phyloP scores from a whole-genome alignment of 805 yeast genomes.

The Clavispora fructus region DNA sequence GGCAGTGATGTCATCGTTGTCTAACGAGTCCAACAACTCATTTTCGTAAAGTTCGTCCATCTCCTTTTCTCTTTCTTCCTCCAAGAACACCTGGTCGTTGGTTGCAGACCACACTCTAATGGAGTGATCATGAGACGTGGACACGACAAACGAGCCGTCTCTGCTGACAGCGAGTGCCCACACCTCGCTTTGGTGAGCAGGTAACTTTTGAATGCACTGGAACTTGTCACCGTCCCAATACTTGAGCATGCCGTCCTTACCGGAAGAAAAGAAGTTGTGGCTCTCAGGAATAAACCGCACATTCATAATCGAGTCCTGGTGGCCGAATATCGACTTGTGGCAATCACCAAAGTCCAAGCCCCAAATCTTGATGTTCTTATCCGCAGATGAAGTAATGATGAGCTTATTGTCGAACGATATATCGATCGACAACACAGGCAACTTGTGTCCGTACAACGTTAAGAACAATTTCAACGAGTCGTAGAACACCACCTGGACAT shows the following conservation, averaged over 20 bases:
- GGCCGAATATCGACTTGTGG: conserved; percentile 94
- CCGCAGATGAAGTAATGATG: conserved; percentile 91
- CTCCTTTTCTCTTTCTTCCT: conserved; percentile 95
- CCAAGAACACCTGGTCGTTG: conserved; percentile 91
- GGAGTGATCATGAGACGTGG: conserved; percentile 91
- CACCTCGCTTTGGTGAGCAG: conserved; percentile 84
- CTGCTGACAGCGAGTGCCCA: conserved; percentile 84
- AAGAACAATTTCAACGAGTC: conserved; percentile 85
- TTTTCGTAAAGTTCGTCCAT: conserved; percentile 87
- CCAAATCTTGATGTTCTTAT: conserved; percentile 96
- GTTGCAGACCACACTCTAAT: conserved; percentile 91
- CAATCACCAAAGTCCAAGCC: conserved; percentile 99
- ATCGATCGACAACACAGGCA: conserved; percentile 91
- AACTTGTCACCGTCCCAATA: conserved; percentile 99
- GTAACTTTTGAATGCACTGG: conserved; percentile 82
- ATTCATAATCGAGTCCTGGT: conserved; percentile 90
- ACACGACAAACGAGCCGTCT: conserved; percentile 65
- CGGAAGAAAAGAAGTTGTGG: conserved; percentile 84
- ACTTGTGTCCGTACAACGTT: conserved; percentile 90
- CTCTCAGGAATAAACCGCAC: conserved; percentile 80
- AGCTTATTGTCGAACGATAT: conserved; percentile 85
- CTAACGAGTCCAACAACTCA: conserved; percentile 69
- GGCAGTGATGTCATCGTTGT: conserved; percentile 38
- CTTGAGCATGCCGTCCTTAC: conserved; percentile 84
- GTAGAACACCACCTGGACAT: conserved; percentile 89